phyloP scores from a whole-genome alignment of 2,329 filamentous ascomycete genomes.

The Ploettnerulaceae sp. region DNA sequence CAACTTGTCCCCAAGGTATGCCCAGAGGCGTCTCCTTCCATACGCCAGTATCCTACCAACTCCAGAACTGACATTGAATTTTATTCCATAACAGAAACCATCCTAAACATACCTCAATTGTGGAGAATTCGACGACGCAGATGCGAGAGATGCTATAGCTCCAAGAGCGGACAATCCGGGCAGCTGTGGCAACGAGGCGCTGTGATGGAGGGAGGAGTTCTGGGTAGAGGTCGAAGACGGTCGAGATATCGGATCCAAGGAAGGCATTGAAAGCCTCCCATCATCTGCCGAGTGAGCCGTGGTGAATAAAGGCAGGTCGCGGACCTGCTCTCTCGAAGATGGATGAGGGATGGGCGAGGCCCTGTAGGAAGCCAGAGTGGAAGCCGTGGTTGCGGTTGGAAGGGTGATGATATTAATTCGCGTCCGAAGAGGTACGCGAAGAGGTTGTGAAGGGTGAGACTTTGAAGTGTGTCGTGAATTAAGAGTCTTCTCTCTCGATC shows the following conservation, averaged over 20 bases:
- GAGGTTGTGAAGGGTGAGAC: constrained; percentile 10
- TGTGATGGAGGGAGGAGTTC: constrained; percentile 39
- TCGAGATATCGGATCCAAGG: constrained; percentile 46
- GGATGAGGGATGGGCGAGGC: constrained; percentile 48
- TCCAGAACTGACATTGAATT: neutral
- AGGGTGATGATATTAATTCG: constrained; percentile 27
- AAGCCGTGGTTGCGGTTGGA: constrained; percentile 45
- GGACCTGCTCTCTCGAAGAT: constrained; percentile 44
- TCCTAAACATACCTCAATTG: constrained; percentile 43
- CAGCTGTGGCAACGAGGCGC: constrained; percentile 40
- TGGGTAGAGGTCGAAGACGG: constrained; percentile 49
- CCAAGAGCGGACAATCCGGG: constrained; percentile 56
- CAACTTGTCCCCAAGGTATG: too few relatives aligned
- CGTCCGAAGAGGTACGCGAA: constrained; percentile 29
- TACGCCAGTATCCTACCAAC: too few relatives aligned
- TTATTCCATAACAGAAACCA: neutral
- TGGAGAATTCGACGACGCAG: constrained; percentile 46
- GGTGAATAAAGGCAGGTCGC: constrained; percentile 43
- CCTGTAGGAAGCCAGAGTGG: constrained; percentile 55
- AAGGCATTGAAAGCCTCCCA: constrained; percentile 43
- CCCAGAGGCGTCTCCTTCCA: too few relatives aligned
- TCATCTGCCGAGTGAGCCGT: constrained; percentile 42
- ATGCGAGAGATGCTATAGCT: constrained; percentile 51
- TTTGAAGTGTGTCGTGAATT: constrained; percentile 17
- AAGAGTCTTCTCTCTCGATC: constrained; percentile 13